Evolutionary conservation across 805 yeast genomes (phyloP).

Genomic region (Saccharomyces eubayanus): DNA sequence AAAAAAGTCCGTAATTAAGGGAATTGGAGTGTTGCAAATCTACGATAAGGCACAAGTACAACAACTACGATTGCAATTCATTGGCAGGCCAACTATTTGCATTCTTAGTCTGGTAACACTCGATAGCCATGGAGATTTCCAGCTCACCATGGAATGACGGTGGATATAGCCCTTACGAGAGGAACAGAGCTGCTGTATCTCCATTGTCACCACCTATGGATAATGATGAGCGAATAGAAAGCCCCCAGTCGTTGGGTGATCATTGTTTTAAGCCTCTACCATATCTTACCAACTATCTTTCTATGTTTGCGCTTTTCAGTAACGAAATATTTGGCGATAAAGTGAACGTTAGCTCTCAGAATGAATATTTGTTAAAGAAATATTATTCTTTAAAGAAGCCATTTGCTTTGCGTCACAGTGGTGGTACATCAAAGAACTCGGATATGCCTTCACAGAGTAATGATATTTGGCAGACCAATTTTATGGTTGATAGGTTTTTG

Average conservation of each 20-base stretch:
- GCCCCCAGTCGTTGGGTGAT: background rate
- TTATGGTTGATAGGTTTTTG: background rate
- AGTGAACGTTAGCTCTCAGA: slow-evolving; percentile 3
- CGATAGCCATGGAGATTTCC: background rate
- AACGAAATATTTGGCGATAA: background rate
- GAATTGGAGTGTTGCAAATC: background rate
- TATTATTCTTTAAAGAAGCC: slow-evolving; percentile 11
- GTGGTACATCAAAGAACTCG: background rate
- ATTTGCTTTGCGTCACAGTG: background rate
- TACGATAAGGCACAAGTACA: background rate
- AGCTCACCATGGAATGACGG: background rate
- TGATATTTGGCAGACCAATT: background rate
- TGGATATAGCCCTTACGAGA: background rate
- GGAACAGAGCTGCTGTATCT: background rate
- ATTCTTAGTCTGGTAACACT: background rate
- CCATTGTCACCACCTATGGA: background rate
- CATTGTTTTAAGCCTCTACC: slow-evolving; percentile 3
- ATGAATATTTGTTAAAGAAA: slow-evolving; percentile 8
- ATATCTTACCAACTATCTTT: slow-evolving; percentile 12
- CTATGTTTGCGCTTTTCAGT: slow-evolving; percentile 5
- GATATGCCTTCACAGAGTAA: background rate
- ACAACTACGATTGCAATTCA: background rate
- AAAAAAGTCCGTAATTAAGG: background rate
- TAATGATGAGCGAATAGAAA: background rate
- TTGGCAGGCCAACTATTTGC: background rate